Evolutionary conservation across 768 basidiomycete species (phyloP), one percentile per base, ranked within the genome.

Genomic region (Suillus brevipes): DNA sequence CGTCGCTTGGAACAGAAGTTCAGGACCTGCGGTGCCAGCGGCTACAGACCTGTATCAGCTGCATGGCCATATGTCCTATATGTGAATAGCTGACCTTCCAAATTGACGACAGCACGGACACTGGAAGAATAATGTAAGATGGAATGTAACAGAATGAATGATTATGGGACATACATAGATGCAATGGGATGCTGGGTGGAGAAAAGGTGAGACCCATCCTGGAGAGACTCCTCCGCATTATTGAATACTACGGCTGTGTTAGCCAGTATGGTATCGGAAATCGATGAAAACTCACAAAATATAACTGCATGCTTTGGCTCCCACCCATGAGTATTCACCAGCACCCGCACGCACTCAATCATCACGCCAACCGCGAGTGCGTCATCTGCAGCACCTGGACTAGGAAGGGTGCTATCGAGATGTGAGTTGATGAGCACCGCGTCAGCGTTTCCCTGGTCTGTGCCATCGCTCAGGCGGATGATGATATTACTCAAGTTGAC

Each of bases 1-100:
- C 0, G 95, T 98, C 0, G 95, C 97, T 80, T 99, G 97, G 81
- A 99, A 99, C 18, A 98, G 84, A 9, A 98, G 78, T 70, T 95
- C 95, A 34, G 88, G 91, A 0, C 97, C 95, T 7, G 86, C 88
- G 2, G 89, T 89, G 0, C 96, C 97, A 45, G 94, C 94, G 67
- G 92, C 95, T 90, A 67, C 23, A 64, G 40, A 38, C 37, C 23
- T 12, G 52, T 37, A 57, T 45, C 8, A 61, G 37, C 36, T 38
- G 40, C 18, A 47, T 47, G 9, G 49, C 28, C 6, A 1, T 14
- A 28, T 40, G 31, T 64, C 37, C 16, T 34, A 25, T n/a, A 20
- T 12, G 25, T 16, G 38, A 40, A 61, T 37, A 38, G 5, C 74
- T 49, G 65, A 90, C 91, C 92, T 84, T 99, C 96, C 4, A 99